Evolutionary conservation across 768 basidiomycete species (phyloP), one percentile per base, ranked within the genome.

Genomic region (Trametes coccinea): DNA sequence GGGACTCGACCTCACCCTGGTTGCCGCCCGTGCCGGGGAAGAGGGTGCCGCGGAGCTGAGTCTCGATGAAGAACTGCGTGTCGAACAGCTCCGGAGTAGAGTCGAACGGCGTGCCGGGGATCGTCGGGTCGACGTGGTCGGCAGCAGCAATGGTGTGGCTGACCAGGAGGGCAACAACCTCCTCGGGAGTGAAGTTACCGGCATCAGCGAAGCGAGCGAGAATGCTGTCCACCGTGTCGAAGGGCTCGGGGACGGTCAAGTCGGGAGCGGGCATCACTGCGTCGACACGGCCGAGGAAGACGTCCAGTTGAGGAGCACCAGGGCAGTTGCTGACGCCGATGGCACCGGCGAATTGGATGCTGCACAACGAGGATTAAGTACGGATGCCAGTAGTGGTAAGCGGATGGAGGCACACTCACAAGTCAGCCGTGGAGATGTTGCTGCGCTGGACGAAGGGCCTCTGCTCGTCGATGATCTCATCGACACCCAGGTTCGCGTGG

Each of bases 301-400:
- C 78, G 54, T 70, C 67, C 2, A 78, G 66, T 1, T 66, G 72
- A 27, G 78, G 78, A 49, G 75, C 76, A 56, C 77, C 78, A 17
- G 76, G 71, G 50, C 64, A 66, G 57, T 66, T 66, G 53, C 53
- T 59, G 30, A 62, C 57, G 16, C 59, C 64, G 39, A 66, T 59
- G 29, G 64, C 64, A 30, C 64, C 64, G 4, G 64, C 64, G 29
- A 66, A 56, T 39, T 66, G 64, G 31, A 66, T 78, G 67, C 67
- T 67, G 27, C 27, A 72, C 71, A 44, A 1, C 39, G 0, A 14
- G 6, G 13, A 27, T 50, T 40, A 52, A 31, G 22, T 22, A 22
- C 22, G 22, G 22, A 22, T 33, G 4, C 10, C 22, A n/a, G 17
- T 7, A 40, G n/a, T 44, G 41, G 1, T 8, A 10, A 0, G 13